phyloP scores from a whole-genome alignment of 176 grass and related monocot genomes.

The Saccharum spontaneum region DNA sequence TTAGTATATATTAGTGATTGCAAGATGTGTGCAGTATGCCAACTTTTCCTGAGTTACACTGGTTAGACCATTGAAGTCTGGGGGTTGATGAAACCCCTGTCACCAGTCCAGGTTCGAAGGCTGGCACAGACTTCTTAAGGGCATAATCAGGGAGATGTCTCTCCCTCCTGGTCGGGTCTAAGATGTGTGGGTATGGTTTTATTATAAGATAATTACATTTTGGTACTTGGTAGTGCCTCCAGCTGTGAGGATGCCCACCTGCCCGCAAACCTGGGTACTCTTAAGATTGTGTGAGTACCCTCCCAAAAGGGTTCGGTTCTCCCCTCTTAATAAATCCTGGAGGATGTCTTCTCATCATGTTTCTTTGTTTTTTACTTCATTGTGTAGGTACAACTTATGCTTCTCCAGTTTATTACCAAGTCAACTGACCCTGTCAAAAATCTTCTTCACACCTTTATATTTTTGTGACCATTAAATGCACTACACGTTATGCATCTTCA shows the following conservation, averaged over 20 bases:
- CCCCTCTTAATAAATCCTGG: neutral
- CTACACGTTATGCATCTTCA: neutral
- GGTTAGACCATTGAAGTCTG: neutral
- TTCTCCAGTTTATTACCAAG: neutral
- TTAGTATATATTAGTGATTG: neutral
- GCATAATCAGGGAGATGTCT: neutral
- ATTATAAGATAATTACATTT: neutral
- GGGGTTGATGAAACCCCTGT: neutral
- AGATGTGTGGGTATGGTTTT: neutral
- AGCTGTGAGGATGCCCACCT: too few species aligned
- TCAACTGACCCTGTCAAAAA: neutral
- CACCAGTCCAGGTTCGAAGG: neutral
- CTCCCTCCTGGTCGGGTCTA: neutral
- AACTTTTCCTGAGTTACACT: neutral
- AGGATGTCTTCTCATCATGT: neutral
- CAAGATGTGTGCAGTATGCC: neutral
- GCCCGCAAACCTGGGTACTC: too few species aligned
- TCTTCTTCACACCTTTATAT: neutral
- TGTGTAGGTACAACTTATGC: neutral
- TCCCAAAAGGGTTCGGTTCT: neutral
- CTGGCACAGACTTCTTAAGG: neutral
- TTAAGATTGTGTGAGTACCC: too few species aligned
- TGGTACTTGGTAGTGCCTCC: too few species aligned
- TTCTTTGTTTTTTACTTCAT: neutral
- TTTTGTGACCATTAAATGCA: conserved; percentile 9